Evolutionary conservation across 345 rosid species (phyloP).

Genomic region (Mangifera indica): DNA sequence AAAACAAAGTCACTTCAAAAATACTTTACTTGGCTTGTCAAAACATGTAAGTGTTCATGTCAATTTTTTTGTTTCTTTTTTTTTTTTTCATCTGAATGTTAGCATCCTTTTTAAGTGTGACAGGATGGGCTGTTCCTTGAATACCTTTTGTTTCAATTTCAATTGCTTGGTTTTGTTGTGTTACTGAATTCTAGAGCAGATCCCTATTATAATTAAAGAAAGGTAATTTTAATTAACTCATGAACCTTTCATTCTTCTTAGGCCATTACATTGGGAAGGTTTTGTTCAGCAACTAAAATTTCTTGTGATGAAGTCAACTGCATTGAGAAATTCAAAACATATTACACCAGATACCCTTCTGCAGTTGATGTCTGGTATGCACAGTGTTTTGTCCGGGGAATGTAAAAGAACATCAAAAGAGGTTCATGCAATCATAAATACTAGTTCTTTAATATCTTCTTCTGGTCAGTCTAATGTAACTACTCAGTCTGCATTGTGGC

Average conservation of each 20-base stretch:
- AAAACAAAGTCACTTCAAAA: constrained; percentile 65
- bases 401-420: constrained; percentile 52
- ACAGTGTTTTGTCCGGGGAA: constrained; percentile 36
- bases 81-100: not conserved
- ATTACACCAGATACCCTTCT: constrained; percentile 57
- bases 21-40: constrained; percentile 71
- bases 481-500: constrained; percentile 74
- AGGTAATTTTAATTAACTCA: constrained; percentile 4
- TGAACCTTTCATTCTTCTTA: constrained; percentile 23
- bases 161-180: not conserved
- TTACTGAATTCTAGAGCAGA: constrained; percentile 3
- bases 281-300: constrained; percentile 60
- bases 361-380: constrained; percentile 55
- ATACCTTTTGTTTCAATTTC: not conserved
- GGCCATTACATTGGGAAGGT: constrained; percentile 79
- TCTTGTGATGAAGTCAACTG: constrained; percentile 61
- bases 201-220: constrained; percentile 3
- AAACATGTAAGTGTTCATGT: constrained; percentile 62
- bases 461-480: constrained; percentile 70
- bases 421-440: constrained; percentile 54
- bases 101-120: not conserved
- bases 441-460: constrained; percentile 54
- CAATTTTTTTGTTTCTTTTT: not conserved
- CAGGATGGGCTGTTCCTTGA: constrained; percentile 2
- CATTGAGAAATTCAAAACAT: constrained; percentile 58